Conservation (phyloP, 805 yeast genomes). For the Candida maris region DNA sequence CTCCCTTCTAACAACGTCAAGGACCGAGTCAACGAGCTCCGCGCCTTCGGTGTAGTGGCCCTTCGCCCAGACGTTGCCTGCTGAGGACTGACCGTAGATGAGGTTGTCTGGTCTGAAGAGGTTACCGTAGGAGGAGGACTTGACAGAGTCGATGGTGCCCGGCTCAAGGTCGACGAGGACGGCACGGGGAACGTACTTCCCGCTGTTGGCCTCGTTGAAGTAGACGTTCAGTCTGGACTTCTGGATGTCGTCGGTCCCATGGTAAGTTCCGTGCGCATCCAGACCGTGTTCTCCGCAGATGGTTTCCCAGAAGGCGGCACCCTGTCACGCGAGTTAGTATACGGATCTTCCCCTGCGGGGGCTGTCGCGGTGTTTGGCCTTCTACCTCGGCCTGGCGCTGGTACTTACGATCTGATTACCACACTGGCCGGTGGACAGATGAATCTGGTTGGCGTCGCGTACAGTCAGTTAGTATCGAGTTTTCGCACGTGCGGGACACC, state of each 20-base stretch:
- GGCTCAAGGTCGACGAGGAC: slow-evolving; percentile 92
- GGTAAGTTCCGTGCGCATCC: slow-evolving; percentile 70
- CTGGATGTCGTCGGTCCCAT: slow-evolving; percentile 54
- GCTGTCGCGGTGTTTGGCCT: not conserved
- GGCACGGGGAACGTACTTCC: slow-evolving; percentile 91
- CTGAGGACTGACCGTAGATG: slow-evolving; percentile 86
- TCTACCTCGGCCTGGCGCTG: not conserved
- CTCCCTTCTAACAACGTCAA: slow-evolving; percentile 89
- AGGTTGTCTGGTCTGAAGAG: slow-evolving; percentile 90
- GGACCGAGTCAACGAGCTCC: slow-evolving; percentile 82
- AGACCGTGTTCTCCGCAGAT: slow-evolving; percentile 86
- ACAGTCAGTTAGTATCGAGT: not conserved
- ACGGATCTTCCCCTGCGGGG: no score
- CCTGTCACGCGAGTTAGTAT: slow-evolving; percentile 38
- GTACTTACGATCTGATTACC: slow-evolving; percentile 89
- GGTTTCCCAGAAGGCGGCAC: slow-evolving; percentile 93
- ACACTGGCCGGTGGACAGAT: slow-evolving; percentile 96
- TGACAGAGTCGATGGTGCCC: slow-evolving; percentile 85
- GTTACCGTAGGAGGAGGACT: slow-evolving; percentile 75
- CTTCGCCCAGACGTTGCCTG: slow-evolving; percentile 96
- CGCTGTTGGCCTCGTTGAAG: slow-evolving; percentile 81
- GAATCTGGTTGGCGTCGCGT: slow-evolving; percentile 52
- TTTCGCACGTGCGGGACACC: no score
- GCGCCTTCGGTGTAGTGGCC: slow-evolving; percentile 98
- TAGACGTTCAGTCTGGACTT: slow-evolving; percentile 64